A percentile compares a stretch with the other conserved stretches of the same genome.
These are phyloP conservation scores for Yamadazyma kitorensis DNA, from an alignment of 805 yeast genomes.

Conservation along the genomic window DNA sequence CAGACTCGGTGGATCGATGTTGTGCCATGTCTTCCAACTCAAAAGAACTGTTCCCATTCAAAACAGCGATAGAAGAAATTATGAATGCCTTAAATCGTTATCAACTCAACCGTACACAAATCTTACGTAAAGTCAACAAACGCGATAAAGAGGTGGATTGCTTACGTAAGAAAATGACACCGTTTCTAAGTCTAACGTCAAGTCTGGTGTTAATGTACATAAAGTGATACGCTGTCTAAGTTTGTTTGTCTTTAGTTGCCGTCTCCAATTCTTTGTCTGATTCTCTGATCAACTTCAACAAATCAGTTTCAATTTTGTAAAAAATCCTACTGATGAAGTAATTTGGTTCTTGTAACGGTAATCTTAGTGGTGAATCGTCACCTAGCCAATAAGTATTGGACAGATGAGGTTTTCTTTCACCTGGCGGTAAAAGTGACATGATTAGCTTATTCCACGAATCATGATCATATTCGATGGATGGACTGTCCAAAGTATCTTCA, in stretches of 20 bases:
- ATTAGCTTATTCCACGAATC: constrained; percentile 47
- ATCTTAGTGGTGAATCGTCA: constrained; percentile 62
- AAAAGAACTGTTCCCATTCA: constrained; percentile 6
- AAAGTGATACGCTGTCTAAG: neutral
- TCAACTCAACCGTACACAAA: too few relatives aligned
- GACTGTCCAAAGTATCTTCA: constrained; percentile 36
- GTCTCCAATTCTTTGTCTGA: constrained; percentile 8
- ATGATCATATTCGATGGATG: constrained; percentile 42
- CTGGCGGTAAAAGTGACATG: neutral
- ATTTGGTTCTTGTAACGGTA: constrained; percentile 67
- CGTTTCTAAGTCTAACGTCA: too few relatives aligned
- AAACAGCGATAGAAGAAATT: constrained; percentile 6
- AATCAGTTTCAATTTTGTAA: constrained; percentile 21
- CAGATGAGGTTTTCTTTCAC: neutral
- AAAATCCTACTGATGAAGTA: constrained; percentile 47
- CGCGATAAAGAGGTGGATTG: too few relatives aligned
- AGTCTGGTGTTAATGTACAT: constrained; percentile 1
- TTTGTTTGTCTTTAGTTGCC: neutral
- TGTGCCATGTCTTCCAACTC: constrained; percentile 16
- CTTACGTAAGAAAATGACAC: too few relatives aligned
- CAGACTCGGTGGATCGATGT: constrained; percentile 9
- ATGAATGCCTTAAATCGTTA: too few relatives aligned
- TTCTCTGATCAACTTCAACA: constrained; percentile 12
- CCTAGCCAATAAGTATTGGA: constrained; percentile 59
- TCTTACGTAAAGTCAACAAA: too few relatives aligned